Evolutionary conservation across 139 green algal species (phyloP).

Genomic region (Diplosphaera chodatii): DNA sequence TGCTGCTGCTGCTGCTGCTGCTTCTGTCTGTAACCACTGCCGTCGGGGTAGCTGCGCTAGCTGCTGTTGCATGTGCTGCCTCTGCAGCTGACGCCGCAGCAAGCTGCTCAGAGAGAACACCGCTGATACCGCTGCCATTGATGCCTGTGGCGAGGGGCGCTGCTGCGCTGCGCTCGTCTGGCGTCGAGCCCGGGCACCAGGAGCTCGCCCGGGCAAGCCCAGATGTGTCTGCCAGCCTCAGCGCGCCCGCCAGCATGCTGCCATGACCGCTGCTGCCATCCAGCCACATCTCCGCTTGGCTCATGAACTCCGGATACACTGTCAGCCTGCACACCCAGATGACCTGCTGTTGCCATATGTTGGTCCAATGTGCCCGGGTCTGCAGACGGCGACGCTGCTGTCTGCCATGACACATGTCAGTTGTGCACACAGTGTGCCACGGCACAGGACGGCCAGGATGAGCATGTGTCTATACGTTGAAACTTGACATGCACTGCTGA

Average conservation of each 20-base stretch:
- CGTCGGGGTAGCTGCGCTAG: too few species aligned
- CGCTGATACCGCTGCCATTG: too few species aligned
- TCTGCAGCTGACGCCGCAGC: conserved; percentile 1
- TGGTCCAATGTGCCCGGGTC: too few species aligned
- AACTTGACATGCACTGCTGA: too few species aligned
- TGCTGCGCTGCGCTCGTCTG: conserved; percentile 1
- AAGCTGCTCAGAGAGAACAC: too few species aligned
- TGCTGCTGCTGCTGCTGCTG: background rate
- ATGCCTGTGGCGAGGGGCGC: background rate
- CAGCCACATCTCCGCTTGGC: conserved; percentile 27
- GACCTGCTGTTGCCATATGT: too few species aligned
- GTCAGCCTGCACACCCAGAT: conserved; percentile 46
- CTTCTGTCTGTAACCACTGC: background rate
- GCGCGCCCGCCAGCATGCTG: conserved; percentile 34
- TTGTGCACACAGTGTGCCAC: too few species aligned
- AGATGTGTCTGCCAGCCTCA: conserved; percentile 31
- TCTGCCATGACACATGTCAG: too few species aligned
- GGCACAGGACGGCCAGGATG: too few species aligned
- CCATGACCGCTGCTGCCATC: conserved; percentile 12
- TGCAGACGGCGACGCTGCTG: too few species aligned
- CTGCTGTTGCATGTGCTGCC: background rate
- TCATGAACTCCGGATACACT: conserved; percentile 59
- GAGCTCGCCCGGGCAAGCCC: conserved; percentile 34
- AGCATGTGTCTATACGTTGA: too few species aligned
- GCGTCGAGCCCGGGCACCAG: conserved; percentile 39